Percentiles rank a stretch among this genome's conserved stretches.
These are phyloP conservation scores for Conticribra guillardii DNA, from an alignment of 108 stramenopile genomes.

Conservation along the genomic window DNA sequence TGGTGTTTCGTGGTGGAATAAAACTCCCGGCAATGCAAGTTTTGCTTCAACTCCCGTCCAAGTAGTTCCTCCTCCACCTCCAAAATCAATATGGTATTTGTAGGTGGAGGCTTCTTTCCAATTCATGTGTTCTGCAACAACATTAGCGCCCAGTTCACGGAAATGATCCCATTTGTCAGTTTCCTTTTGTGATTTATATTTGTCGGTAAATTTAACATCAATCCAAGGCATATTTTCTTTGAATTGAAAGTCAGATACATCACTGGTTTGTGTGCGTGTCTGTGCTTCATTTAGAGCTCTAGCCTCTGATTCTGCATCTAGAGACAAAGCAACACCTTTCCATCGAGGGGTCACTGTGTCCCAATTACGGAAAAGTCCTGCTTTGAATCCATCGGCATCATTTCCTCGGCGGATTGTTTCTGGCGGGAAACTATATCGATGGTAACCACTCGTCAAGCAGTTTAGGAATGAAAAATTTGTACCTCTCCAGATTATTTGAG, in stretches of 20 bases:
- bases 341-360: not conserved
- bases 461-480: slow-evolving; percentile 7
- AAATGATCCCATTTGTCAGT: not conserved
- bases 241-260: too few species aligned
- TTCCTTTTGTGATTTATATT: not conserved
- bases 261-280: not conserved
- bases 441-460: not conserved
- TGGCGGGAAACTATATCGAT: not conserved
- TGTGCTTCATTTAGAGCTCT: not conserved
- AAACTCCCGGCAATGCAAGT: slow-evolving; percentile 12
- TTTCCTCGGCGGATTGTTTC: not conserved
- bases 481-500: slow-evolving; percentile 10
- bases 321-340: not conserved
- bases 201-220: not conserved
- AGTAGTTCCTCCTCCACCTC: slow-evolving; percentile 14
- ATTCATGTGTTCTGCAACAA: not conserved
- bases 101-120: not conserved
- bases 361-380: not conserved
- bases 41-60: not conserved
- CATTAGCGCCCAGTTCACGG: not conserved
- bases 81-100: slow-evolving; percentile 28
- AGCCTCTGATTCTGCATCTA: not conserved
- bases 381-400: not conserved
- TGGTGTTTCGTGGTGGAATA: slow-evolving; percentile 19
- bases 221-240: too few species aligned